Conservation (phyloP, 78 protist species). For the Dictyostelium intermedium region DNA sequence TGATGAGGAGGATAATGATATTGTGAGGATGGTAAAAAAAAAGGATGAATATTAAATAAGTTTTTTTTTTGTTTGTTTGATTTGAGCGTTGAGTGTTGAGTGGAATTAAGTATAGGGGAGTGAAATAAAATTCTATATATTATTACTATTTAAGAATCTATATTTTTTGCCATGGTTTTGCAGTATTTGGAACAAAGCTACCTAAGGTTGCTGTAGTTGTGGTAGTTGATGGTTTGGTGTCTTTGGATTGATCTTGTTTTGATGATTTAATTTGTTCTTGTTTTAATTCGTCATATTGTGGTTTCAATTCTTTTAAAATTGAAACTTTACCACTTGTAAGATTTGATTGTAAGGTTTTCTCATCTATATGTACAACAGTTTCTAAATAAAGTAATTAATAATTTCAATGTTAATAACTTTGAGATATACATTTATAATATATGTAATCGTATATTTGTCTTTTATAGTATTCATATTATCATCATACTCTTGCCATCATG, state of each 20-base stretch:
- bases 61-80: background rate
- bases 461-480: background rate
- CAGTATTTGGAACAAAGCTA: background rate
- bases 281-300: background rate
- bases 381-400: background rate
- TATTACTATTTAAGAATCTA: background rate
- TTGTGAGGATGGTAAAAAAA: no score
- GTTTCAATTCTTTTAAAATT: background rate
- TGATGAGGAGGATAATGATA: no score
- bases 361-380: background rate
- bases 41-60: background rate
- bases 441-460: no score
- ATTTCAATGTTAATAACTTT: no score
- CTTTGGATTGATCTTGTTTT: background rate
- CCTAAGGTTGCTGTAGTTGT: background rate
- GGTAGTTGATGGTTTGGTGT: background rate
- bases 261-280: background rate
- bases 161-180: background rate
- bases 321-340: conserved; percentile 6
- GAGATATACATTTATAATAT: no score
- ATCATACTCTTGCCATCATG: background rate
- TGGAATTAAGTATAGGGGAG: no score
- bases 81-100: background rate
- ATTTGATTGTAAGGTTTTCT: background rate
- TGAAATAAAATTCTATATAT: background rate